Evolutionary conservation across 2,329 filamentous ascomycete species (phyloP).

Genomic region (Cladosporium phlei): DNA sequence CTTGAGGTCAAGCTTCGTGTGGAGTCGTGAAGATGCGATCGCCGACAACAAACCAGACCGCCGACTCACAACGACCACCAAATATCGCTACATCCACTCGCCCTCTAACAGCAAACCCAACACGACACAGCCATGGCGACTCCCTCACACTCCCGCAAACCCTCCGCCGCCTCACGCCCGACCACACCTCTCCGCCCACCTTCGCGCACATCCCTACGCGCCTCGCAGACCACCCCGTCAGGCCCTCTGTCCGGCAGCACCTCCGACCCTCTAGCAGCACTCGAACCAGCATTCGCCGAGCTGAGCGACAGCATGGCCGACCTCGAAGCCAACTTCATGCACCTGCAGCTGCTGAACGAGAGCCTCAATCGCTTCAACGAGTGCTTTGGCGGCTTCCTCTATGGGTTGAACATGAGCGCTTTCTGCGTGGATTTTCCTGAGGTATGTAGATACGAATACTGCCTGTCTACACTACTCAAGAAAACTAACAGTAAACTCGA

Average conservation of each 20-base stretch:
- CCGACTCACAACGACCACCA: no score
- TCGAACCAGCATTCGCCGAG: slow-evolving; percentile 90
- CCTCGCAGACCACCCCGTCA: slow-evolving; percentile 53
- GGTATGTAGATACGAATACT: slow-evolving; percentile 56
- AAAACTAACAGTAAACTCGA: not conserved
- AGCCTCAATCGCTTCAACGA: slow-evolving; percentile 89
- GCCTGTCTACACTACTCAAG: not conserved
- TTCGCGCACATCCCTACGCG: slow-evolving; percentile 82
- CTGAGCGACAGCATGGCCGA: slow-evolving; percentile 91
- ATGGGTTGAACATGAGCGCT: slow-evolving; percentile 97
- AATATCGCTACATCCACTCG: no score
- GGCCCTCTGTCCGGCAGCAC: slow-evolving; percentile 23
- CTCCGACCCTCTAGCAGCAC: slow-evolving; percentile 65
- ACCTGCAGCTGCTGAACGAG: slow-evolving; percentile 95
- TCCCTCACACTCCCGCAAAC: slow-evolving; percentile 4
- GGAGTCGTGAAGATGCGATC: no score
- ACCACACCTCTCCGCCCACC: slow-evolving; percentile 89
- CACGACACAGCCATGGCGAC: no score
- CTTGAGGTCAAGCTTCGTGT: no score
- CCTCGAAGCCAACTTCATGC: slow-evolving; percentile 94
- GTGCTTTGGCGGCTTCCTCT: slow-evolving; percentile 91
- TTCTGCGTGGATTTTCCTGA: slow-evolving; percentile 98
- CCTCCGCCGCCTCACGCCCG: slow-evolving; percentile 58
- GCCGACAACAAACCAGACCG: no score
- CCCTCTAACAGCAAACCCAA: no score